phyloP scores from a whole-genome alignment of 345 rosid species.

The Brassica cretica region DNA sequence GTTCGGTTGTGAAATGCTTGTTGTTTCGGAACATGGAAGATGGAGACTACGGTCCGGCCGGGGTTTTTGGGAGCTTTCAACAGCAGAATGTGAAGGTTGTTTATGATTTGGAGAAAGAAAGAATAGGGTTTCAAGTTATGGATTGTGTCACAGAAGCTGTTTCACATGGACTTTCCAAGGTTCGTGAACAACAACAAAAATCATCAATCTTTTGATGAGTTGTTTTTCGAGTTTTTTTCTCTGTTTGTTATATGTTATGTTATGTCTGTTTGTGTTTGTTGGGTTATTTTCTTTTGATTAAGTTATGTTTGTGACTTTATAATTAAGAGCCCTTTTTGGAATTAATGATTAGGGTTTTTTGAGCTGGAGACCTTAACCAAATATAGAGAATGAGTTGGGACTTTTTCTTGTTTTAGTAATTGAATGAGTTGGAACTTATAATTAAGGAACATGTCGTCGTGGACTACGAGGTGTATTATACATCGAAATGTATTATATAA shows the following conservation, averaged over 20 bases:
- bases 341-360: conserved; percentile 26
- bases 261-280: conserved; percentile 18
- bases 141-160: conserved; percentile 68
- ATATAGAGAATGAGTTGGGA: conserved; percentile 32
- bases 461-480: conserved; percentile 26
- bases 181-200: conserved; percentile 22
- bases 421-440: conserved; percentile 29
- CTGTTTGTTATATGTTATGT: conserved; percentile 1
- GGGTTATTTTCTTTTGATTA: conserved; percentile 14
- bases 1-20: conserved; percentile 68
- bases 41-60: conserved; percentile 72
- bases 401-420: conserved; percentile 1
- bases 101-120: conserved; percentile 74
- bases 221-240: not conserved
- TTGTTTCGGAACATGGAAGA: conserved; percentile 73
- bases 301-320: conserved; percentile 17
- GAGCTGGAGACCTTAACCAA: conserved; percentile 25
- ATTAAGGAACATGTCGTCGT: conserved; percentile 24
- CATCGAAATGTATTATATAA: not conserved
- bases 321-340: conserved; percentile 3
- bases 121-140: conserved; percentile 74
- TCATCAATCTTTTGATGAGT: not conserved
- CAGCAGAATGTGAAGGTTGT: conserved; percentile 78
- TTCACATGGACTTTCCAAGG: conserved; percentile 53
- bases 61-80: conserved; percentile 81